phyloP scores from a whole-genome alignment of 768 basidiomycete genomes.

The Boletus rufocinnamomeus region DNA sequence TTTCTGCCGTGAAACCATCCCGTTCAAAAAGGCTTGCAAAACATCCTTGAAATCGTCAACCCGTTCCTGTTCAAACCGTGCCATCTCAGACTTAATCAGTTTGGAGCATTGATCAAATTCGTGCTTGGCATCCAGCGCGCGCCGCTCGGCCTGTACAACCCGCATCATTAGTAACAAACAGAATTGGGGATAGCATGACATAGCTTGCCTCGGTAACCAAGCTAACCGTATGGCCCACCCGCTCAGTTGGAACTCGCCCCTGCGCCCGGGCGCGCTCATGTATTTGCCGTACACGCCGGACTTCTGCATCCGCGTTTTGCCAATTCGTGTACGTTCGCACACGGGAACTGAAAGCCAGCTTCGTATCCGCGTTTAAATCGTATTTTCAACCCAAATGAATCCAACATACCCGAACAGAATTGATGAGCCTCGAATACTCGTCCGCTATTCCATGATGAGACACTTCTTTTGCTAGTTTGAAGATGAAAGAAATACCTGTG shows the following conservation, averaged over 20 bases:
- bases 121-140: constrained; percentile 76
- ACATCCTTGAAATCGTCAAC: constrained; percentile 90
- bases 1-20: constrained; percentile 84
- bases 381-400: neutral
- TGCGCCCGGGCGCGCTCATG: constrained; percentile 85
- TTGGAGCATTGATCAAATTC: constrained; percentile 91
- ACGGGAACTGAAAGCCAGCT: constrained; percentile 89
- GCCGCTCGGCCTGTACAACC: constrained; percentile 71
- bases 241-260: constrained; percentile 69
- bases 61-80: constrained; percentile 89
- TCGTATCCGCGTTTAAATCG: neutral
- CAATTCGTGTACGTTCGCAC: constrained; percentile 79
- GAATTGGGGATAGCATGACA: neutral
- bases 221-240: constrained; percentile 69
- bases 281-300: constrained; percentile 65
- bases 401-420: constrained; percentile 73
- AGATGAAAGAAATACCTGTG: constrained; percentile 48
- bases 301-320: constrained; percentile 78
- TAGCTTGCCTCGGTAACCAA: constrained; percentile 76
- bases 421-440: constrained; percentile 91
- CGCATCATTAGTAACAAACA: neutral
- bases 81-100: constrained; percentile 85
- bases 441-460: constrained; percentile 52
- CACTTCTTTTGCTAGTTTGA: neutral
- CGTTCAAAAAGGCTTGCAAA: constrained; percentile 81